These are phyloP conservation scores for Trichoderma simmonsii DNA, from an alignment of 2,329 filamentous ascomycete genomes.

Conservation along the genomic window DNA sequence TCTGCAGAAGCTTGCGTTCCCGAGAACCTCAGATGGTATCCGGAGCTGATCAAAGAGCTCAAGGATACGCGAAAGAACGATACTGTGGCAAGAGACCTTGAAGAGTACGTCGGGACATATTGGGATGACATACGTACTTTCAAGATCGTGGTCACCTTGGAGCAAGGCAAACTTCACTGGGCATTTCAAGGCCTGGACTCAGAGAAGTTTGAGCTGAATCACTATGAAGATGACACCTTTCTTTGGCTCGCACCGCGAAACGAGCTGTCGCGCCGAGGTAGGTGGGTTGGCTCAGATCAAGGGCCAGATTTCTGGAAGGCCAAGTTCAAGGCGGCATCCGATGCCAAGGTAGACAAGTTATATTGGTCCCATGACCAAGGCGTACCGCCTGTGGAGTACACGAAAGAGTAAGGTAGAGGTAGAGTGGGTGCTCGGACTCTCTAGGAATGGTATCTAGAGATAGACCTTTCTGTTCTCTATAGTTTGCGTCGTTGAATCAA, in stretches of 20 bases:
- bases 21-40: no score
- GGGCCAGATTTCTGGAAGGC: neutral
- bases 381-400: neutral
- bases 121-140: no score
- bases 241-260: neutral
- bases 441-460: no score
- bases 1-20: no score
- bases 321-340: neutral
- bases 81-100: no score
- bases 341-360: neutral
- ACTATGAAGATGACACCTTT: neutral
- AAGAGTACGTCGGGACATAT: no score
- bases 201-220: neutral
- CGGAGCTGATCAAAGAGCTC: no score
- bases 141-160: neutral
- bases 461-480: no score
- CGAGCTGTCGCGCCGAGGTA: neutral
- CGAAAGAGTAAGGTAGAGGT: no score
- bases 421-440: no score
- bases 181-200: neutral
- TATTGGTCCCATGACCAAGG: neutral
- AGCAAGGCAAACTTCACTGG: neutral
- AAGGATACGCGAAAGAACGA: no score
- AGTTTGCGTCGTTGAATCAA: no score
- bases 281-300: neutral